Conservation (phyloP, 441 rosid species). For the Kokia cookei region DNA sequence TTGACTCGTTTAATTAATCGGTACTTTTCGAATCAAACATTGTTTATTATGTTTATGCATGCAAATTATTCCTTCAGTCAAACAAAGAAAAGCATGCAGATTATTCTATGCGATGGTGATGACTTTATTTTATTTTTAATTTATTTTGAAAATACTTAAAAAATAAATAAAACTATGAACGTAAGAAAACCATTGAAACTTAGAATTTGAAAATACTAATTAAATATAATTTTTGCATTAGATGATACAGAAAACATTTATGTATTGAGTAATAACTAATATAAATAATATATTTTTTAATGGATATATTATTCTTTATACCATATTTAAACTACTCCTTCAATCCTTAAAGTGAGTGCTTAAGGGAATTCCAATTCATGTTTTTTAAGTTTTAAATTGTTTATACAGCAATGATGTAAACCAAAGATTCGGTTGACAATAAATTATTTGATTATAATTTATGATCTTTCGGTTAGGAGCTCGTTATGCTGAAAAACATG, state of each 20-base stretch:
- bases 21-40: background rate
- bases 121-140: background rate
- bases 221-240: background rate
- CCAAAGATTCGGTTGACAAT: no score
- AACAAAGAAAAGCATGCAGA: background rate
- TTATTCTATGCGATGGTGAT: background rate
- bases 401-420: no score
- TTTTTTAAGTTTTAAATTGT: no score
- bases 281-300: background rate
- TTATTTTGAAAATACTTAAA: background rate
- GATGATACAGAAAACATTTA: background rate
- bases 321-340: no score
- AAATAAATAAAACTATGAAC: background rate
- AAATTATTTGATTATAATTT: background rate
- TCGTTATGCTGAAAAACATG: background rate
- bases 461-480: background rate
- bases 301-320: no score
- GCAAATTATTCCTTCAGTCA: background rate
- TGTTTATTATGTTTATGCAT: background rate
- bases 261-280: background rate
- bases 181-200: background rate
- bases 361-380: no score
- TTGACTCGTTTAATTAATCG: background rate
- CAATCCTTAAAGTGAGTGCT: no score
- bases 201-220: background rate